These are phyloP conservation scores for Aegle marmelos DNA, from an alignment of 345 rosid species.

Conservation along the genomic window DNA sequence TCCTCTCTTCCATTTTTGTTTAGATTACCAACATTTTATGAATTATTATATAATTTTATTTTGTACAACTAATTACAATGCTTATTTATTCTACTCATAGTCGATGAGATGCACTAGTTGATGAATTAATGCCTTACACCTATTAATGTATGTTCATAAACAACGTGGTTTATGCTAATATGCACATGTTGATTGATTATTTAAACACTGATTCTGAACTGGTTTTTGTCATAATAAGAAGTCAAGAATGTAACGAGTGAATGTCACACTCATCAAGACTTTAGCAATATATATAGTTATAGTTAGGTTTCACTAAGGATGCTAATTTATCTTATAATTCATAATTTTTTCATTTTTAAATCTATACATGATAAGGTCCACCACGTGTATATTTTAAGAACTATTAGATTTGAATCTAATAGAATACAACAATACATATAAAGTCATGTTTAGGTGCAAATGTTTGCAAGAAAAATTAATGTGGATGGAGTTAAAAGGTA, in stretches of 20 bases:
- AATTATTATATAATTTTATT: background rate
- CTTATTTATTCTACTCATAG: background rate
- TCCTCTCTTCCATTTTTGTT: background rate
- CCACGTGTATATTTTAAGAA: too few relatives aligned
- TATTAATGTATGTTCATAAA: background rate
- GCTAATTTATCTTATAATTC: too few relatives aligned
- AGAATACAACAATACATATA: too few relatives aligned
- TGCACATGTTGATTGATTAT: slow-evolving; percentile 1
- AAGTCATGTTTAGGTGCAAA: too few relatives aligned
- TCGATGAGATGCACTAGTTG: background rate
- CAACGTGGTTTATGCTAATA: background rate
- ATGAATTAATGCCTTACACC: background rate
- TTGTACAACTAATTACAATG: background rate
- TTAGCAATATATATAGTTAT: too few relatives aligned
- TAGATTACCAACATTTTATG: background rate
- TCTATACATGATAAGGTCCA: too few relatives aligned
- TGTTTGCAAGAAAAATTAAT: too few relatives aligned
- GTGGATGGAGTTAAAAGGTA: too few relatives aligned
- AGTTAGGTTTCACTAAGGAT: too few relatives aligned
- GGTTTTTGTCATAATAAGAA: background rate
- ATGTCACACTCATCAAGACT: background rate
- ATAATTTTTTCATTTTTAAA: too few relatives aligned
- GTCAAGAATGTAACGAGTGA: background rate
- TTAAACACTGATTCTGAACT: background rate
- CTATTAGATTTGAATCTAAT: too few relatives aligned